A percentile compares a stretch with the other conserved stretches of the same genome.
Conservation (phyloP, 140 eudicot genomes). For the Erigeron philadelphicus region DNA sequence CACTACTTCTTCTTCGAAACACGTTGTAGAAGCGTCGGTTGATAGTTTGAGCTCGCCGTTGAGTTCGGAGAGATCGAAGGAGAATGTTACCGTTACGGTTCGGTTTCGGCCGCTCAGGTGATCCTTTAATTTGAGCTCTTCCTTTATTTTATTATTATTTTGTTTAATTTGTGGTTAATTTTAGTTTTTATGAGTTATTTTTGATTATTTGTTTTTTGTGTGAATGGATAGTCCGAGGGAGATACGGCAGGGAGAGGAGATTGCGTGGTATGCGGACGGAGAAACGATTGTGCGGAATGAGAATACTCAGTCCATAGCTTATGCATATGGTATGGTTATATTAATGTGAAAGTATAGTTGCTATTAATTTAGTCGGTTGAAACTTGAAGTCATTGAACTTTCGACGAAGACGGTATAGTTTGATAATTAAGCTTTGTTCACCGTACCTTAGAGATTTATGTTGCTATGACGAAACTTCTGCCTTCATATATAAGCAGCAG, state of each 20-base stretch:
- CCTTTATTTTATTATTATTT: slow-evolving; percentile 8
- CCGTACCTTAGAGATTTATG: slow-evolving; percentile 1
- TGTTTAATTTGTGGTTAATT: slow-evolving; percentile 14
- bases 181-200: background rate
- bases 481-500: slow-evolving; percentile 13
- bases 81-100: slow-evolving; percentile 94
- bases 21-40: slow-evolving; percentile 45
- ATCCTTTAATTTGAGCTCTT: background rate
- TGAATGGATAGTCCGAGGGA: slow-evolving; percentile 65
- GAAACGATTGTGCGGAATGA: slow-evolving; percentile 85
- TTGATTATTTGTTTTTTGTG: background rate
- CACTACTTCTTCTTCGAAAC: slow-evolving; percentile 64
- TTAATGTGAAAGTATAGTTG: slow-evolving; percentile 18
- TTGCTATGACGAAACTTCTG: background rate
- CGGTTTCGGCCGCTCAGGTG: slow-evolving; percentile 98
- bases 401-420: background rate
- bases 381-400: slow-evolving; percentile 5
- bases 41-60: slow-evolving; percentile 49
- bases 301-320: slow-evolving; percentile 71
- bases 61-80: slow-evolving; percentile 66
- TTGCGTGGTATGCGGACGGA: slow-evolving; percentile 99
- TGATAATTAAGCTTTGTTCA: slow-evolving; percentile 5
- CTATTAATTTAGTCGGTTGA: slow-evolving; percentile 11
- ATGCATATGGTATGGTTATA: slow-evolving; percentile 73
- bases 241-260: slow-evolving; percentile 95